These are phyloP conservation scores for Fraxinus ornus DNA, from an alignment of 305 asterid genomes.

Conservation along the genomic window DNA sequence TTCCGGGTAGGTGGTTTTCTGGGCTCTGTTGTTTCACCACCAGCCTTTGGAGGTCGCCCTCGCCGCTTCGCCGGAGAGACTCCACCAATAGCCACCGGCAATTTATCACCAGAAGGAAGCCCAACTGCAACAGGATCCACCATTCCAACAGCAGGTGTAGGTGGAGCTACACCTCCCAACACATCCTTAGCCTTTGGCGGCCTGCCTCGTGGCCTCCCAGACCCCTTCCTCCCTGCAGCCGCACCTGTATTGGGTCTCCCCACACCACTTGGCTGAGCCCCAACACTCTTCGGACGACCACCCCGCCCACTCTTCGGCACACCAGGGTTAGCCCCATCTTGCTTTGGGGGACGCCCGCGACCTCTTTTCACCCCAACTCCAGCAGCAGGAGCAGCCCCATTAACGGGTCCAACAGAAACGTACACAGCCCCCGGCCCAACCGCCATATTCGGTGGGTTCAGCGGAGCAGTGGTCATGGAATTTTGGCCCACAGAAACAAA, in stretches of 20 bases:
- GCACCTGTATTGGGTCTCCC: constrained; percentile 40
- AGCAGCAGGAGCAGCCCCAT: constrained; percentile 33
- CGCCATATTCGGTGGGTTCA: background rate
- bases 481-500: constrained; percentile 32
- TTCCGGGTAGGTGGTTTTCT: constrained; percentile 20
- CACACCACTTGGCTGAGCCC: constrained; percentile 13
- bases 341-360: constrained; percentile 57
- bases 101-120: constrained; percentile 9
- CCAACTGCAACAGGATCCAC: constrained; percentile 20
- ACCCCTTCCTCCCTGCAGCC: constrained; percentile 22
- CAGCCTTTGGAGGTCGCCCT: constrained; percentile 66
- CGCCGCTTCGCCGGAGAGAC: constrained; percentile 41
- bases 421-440: constrained; percentile 31
- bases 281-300: constrained; percentile 47
- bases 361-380: constrained; percentile 30
- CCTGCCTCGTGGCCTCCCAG: constrained; percentile 68
- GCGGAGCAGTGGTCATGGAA: constrained; percentile 19
- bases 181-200: constrained; percentile 46
- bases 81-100: constrained; percentile 23
- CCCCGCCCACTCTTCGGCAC: constrained; percentile 46
- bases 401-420: constrained; percentile 40
- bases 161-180: constrained; percentile 31
- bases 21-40: constrained; percentile 31
- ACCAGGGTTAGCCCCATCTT: constrained; percentile 39
- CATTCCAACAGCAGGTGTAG: constrained; percentile 8